phyloP scores from a whole-genome alignment of 345 rosid genomes.

The Lenwebbia sp. region DNA sequence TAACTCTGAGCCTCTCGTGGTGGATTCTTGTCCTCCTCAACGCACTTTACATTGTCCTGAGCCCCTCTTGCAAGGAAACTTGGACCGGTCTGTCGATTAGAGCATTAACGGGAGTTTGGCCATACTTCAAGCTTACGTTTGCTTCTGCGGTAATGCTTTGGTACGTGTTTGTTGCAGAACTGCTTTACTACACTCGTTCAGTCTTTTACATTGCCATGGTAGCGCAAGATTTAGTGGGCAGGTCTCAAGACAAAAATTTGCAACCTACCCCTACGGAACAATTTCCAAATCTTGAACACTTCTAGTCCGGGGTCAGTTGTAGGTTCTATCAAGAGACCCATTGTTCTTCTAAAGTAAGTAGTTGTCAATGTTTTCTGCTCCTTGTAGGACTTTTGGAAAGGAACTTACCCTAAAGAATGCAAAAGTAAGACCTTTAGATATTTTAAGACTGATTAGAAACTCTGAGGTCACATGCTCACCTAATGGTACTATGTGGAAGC shows the following conservation, averaged over 20 bases:
- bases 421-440: neutral
- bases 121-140: conserved; percentile 75
- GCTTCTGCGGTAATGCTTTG: conserved; percentile 90
- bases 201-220: neutral
- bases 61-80: conserved; percentile 67
- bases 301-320: neutral
- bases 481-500: neutral
- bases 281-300: neutral
- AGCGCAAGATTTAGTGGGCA: neutral
- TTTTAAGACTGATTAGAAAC: neutral
- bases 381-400: neutral
- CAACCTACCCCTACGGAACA: neutral
- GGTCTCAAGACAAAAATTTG: neutral
- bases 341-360: neutral
- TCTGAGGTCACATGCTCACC: neutral
- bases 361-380: neutral
- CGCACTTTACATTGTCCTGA: conserved; percentile 45
- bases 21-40: conserved; percentile 46
- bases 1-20: conserved; percentile 67
- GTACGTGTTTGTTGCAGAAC: conserved; percentile 15
- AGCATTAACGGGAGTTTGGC: conserved; percentile 83
- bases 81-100: conserved; percentile 63
- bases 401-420: neutral
- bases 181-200: neutral
- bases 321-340: neutral